A percentile compares a stretch with the other conserved stretches of the same genome.
phyloP scores from a whole-genome alignment of 371 early-diverging fungal genomes.

The Lichtheimia corymbifera region DNA sequence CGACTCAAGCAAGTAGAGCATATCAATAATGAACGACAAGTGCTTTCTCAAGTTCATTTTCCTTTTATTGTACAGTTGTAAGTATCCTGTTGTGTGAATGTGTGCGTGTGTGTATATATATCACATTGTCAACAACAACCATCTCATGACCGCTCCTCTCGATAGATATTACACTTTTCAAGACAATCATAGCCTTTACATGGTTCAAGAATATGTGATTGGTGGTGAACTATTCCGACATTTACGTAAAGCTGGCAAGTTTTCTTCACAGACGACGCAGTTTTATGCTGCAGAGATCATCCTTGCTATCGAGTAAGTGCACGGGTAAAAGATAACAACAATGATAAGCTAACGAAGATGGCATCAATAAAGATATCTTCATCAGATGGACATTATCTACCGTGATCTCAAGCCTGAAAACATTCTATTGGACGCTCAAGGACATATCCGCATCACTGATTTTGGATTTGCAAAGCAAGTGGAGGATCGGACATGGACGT shows the following conservation, averaged over 20 bases:
- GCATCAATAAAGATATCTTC: constrained; percentile 66
- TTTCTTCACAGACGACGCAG: constrained; percentile 85
- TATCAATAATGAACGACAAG: constrained; percentile 94
- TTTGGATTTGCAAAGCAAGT: constrained; percentile 98
- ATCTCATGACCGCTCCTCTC: neutral
- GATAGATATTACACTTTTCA: constrained; percentile 85
- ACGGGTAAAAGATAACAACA: neutral
- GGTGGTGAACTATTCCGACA: constrained; percentile 97
- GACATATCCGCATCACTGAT: constrained; percentile 98
- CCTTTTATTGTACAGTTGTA: constrained; percentile 94
- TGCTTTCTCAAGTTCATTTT: constrained; percentile 82
- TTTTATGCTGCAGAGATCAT: constrained; percentile 82
- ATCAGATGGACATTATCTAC: constrained; percentile 90
- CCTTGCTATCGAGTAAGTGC: constrained; percentile 67
- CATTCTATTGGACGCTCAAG: constrained; percentile 83
- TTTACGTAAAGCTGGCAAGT: constrained; percentile 86
- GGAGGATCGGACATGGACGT: constrained; percentile 82
- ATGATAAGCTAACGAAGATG: neutral
- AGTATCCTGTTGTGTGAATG: constrained; percentile 18
- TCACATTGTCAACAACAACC: neutral
- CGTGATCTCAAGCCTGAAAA: constrained; percentile 97
- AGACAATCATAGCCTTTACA: constrained; percentile 83
- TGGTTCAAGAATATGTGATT: constrained; percentile 96
- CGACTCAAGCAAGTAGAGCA: constrained; percentile 95
- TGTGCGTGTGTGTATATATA: neutral